Evolutionary conservation across 2,329 filamentous ascomycete species (phyloP).

Genomic region (Lasiodiplodia theobromae): DNA sequence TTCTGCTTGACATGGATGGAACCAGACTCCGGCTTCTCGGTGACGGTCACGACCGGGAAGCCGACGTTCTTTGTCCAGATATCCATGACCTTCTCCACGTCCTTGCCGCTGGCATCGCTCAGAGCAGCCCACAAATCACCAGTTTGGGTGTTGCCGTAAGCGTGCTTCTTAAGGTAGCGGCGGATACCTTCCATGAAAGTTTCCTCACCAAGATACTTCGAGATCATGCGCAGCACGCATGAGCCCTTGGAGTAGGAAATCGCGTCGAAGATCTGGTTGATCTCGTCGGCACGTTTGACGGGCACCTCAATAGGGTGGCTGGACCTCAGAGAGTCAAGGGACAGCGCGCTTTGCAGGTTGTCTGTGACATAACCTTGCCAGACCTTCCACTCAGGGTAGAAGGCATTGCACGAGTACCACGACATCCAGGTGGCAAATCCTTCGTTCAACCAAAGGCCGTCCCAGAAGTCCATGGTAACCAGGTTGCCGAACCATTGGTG

Average conservation of each 20-base stretch:
- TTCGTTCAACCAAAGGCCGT: slow-evolving; percentile 95
- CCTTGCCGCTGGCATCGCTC: slow-evolving; percentile 87
- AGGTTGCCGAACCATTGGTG: slow-evolving; percentile 99
- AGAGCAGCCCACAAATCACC: slow-evolving; percentile 89
- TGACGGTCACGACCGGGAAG: slow-evolving; percentile 88
- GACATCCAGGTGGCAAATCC: slow-evolving; percentile 93
- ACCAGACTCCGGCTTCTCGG: slow-evolving; percentile 72
- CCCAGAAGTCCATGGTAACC: slow-evolving; percentile 99
- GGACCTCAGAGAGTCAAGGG: slow-evolving; percentile 88
- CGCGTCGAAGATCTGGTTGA: slow-evolving; percentile 97
- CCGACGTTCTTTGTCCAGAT: slow-evolving; percentile 98
- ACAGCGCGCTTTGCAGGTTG: slow-evolving; percentile 85
- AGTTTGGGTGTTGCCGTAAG: slow-evolving; percentile 94
- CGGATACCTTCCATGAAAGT: slow-evolving; percentile 91
- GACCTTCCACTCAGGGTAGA: slow-evolving; percentile 98
- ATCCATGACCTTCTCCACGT: slow-evolving; percentile 87
- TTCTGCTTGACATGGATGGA: slow-evolving; percentile 92
- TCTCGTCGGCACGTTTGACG: slow-evolving; percentile 92
- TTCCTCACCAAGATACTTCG: slow-evolving; percentile 91
- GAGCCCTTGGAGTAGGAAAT: slow-evolving; percentile 98
- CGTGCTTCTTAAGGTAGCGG: slow-evolving; percentile 91
- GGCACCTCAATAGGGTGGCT: slow-evolving; percentile 97
- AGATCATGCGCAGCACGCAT: slow-evolving; percentile 95
- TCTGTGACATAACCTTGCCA: slow-evolving; percentile 96
- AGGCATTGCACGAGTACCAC: slow-evolving; percentile 91